Percentiles rank a stretch among this genome's conserved stretches.
Evolutionary conservation across 2,329 filamentous ascomycete genomes (phyloP).

Genomic region (Calonectria ilicicola): DNA sequence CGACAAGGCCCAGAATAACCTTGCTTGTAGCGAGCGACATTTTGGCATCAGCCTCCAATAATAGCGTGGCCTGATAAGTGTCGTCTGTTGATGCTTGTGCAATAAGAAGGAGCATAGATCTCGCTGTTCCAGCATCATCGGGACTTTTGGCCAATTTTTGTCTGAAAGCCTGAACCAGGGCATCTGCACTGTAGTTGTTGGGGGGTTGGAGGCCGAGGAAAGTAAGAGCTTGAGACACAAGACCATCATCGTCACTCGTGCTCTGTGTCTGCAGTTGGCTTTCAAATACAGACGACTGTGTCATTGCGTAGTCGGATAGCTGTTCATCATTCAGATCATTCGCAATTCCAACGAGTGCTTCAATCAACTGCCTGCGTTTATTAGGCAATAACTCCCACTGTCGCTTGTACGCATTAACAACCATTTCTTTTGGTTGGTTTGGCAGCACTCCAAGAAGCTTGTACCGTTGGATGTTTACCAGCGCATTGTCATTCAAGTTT

Average conservation of each 20-base stretch:
- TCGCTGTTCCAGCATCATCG: constrained; percentile 45
- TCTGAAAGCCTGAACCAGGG: constrained; percentile 51
- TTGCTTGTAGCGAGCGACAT: constrained; percentile 52
- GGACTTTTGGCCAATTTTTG: constrained; percentile 48
- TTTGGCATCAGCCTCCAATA: constrained; percentile 50
- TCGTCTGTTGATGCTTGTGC: constrained; percentile 50
- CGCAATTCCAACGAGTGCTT: constrained; percentile 49
- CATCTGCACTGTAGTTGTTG: constrained; percentile 50
- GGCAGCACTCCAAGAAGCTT: constrained; percentile 53
- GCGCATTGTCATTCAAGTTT: constrained; percentile 38
- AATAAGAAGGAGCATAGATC: constrained; percentile 49
- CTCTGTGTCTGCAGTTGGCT: constrained; percentile 47
- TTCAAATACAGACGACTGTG: constrained; percentile 54
- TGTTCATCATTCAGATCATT: constrained; percentile 50
- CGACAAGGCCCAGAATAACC: constrained; percentile 45
- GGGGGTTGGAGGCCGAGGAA: constrained; percentile 51
- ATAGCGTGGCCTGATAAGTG: constrained; percentile 46
- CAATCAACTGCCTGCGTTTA: constrained; percentile 46
- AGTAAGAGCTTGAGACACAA: constrained; percentile 47
- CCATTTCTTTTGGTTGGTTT: constrained; percentile 48
- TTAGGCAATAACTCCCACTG: constrained; percentile 53
- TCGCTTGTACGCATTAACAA: constrained; percentile 54
- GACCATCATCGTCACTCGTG: constrained; percentile 45
- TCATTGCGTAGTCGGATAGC: constrained; percentile 52
- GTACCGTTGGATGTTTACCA: constrained; percentile 50